These are phyloP conservation scores for Coemansia sp. DNA, from an alignment of 192 early-diverging fungal genomes.

Conservation along the genomic window DNA sequence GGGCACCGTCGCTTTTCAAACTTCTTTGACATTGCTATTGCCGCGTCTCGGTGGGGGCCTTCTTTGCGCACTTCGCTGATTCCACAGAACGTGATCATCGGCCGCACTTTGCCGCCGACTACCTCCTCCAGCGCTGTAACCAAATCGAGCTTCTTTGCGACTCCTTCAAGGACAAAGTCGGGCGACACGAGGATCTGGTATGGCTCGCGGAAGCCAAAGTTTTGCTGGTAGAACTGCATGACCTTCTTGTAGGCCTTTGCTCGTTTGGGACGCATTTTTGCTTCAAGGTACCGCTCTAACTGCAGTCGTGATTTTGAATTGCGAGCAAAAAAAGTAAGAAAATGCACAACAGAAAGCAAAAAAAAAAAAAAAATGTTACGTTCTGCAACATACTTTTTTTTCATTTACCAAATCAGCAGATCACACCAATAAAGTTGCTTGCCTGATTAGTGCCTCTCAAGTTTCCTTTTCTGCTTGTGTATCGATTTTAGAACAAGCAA, in stretches of 20 bases:
- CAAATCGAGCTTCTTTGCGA: slow-evolving; percentile 63
- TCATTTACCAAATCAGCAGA: too few relatives aligned
- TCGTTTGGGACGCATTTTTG: slow-evolving; percentile 82
- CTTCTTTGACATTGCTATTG: slow-evolving; percentile 58
- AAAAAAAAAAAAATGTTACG: too few relatives aligned
- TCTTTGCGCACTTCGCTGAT: slow-evolving; percentile 67
- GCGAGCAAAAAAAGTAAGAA: too few relatives aligned
- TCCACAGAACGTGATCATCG: slow-evolving; percentile 72
- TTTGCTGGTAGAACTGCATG: slow-evolving; percentile 77
- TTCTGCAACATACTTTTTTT: too few relatives aligned
- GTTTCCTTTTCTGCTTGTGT: neutral
- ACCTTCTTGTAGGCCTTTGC: slow-evolving; percentile 75
- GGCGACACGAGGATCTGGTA: slow-evolving; percentile 88
- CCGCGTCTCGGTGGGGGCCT: slow-evolving; percentile 59
- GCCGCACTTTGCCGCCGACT: slow-evolving; percentile 63
- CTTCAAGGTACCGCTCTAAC: too few relatives aligned
- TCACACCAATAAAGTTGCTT: neutral
- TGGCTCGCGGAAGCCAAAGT: slow-evolving; percentile 88
- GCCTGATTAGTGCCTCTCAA: neutral
- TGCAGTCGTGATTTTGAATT: too few relatives aligned
- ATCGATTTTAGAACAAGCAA: neutral
- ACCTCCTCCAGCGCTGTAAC: slow-evolving; percentile 61
- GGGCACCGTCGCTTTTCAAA: slow-evolving; percentile 82
- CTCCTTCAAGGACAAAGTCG: slow-evolving; percentile 72
- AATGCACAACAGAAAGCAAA: too few relatives aligned